A percentile compares a stretch with the other conserved stretches of the same genome.
These are phyloP conservation scores for Yamadazyma blattariae DNA, from an alignment of 1,139 yeast genomes.

Conservation along the genomic window DNA sequence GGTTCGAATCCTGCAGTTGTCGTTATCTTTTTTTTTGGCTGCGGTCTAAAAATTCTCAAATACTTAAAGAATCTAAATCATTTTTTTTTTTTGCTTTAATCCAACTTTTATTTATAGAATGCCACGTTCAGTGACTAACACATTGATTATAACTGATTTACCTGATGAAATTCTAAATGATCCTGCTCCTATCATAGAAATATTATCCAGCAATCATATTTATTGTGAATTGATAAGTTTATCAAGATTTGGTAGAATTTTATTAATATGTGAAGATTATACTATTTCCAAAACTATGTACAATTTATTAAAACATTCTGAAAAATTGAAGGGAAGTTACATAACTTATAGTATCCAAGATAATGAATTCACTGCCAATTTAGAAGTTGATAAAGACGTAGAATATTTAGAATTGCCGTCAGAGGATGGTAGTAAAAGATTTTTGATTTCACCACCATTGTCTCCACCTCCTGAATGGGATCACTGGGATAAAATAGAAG, in stretches of 20 bases:
- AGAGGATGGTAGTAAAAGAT: conserved; percentile 37
- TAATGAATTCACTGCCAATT: conserved; percentile 20
- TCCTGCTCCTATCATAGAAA: conserved; percentile 24
- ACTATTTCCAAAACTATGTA: conserved; percentile 22
- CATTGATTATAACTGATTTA: conserved; percentile 38
- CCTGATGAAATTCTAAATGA: conserved; percentile 19
- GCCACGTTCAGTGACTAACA: conserved; percentile 31
- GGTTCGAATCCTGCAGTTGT: conserved; percentile 90
- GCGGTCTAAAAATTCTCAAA: no score
- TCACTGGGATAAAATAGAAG: conserved; percentile 43
- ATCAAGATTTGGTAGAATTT: conserved; percentile 31
- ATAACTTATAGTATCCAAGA: conserved; percentile 36
- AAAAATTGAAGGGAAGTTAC: conserved; percentile 16
- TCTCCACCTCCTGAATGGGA: conserved; percentile 50
- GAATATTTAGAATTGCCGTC: conserved; percentile 43
- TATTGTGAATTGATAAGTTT: conserved; percentile 36
- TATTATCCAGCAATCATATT: conserved; percentile 22
- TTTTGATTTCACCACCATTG: conserved; percentile 47
- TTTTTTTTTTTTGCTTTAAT: neutral
- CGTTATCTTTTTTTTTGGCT: conserved; percentile 35
- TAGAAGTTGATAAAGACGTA: conserved; percentile 11
- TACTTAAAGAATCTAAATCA: no score
- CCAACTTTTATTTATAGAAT: neutral
- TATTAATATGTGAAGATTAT: conserved; percentile 31
- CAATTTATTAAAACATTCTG: conserved; percentile 14